These are phyloP conservation scores for Metarhizium anisopliae DNA, from an alignment of 2,329 filamentous ascomycete genomes.

Conservation along the genomic window DNA sequence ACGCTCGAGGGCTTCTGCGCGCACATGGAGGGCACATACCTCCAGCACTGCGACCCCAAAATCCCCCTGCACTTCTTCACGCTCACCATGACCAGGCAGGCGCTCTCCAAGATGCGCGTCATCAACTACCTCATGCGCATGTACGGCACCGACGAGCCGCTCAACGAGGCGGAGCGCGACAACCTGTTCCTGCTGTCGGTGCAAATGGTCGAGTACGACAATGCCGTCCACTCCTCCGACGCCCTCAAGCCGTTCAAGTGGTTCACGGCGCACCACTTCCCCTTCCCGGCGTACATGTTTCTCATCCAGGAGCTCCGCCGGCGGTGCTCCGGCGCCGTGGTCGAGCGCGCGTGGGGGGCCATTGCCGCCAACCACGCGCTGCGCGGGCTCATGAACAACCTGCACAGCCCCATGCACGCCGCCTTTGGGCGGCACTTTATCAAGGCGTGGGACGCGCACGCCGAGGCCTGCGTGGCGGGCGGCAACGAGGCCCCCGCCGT, in stretches of 20 bases:
- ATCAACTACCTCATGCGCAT: slow-evolving; percentile 43
- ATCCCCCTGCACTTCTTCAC: slow-evolving; percentile 52
- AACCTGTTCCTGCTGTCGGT: slow-evolving; percentile 45
- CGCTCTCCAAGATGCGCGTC: slow-evolving; percentile 48
- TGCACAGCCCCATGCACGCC: slow-evolving; percentile 47
- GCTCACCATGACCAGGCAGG: slow-evolving; percentile 45
- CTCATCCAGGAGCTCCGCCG: slow-evolving; percentile 46
- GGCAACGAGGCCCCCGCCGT: slow-evolving; percentile 30
- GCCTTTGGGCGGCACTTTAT: slow-evolving; percentile 50
- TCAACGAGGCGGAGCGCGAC: slow-evolving; percentile 40
- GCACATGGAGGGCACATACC: slow-evolving; percentile 47
- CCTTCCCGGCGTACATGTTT: slow-evolving; percentile 53
- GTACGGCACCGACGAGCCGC: slow-evolving; percentile 28
- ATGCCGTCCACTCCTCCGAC: slow-evolving; percentile 42
- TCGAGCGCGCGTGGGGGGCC: slow-evolving; percentile 49
- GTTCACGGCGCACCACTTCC: slow-evolving; percentile 52
- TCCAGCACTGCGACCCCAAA: slow-evolving; percentile 47
- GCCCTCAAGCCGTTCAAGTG: slow-evolving; percentile 44
- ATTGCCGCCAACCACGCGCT: slow-evolving; percentile 46
- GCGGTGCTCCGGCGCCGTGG: slow-evolving; percentile 43
- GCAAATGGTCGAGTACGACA: slow-evolving; percentile 51
- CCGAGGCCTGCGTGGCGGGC: slow-evolving; percentile 34
- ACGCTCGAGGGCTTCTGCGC: slow-evolving; percentile 45
- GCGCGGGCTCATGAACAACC: slow-evolving; percentile 37
- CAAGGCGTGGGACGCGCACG: slow-evolving; percentile 53